phyloP scores from a whole-genome alignment of 2,329 filamentous ascomycete species.

The Capronia coronata region DNA sequence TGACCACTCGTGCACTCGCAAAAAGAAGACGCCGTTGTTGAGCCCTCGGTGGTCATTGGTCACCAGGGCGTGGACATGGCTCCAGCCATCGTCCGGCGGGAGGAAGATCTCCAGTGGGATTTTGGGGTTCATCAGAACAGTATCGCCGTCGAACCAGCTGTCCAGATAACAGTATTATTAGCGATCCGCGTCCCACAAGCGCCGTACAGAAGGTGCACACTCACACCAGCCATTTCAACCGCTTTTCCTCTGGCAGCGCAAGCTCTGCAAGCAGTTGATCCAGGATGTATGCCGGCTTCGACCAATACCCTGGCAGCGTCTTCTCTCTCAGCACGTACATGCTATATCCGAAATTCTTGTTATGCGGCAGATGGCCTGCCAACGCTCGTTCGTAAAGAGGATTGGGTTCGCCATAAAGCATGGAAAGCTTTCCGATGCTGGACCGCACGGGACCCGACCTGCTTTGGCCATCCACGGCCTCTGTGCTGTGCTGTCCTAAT shows the following conservation, averaged over 20 bases:
- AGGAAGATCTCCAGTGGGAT: slow-evolving; percentile 34
- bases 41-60: slow-evolving; percentile 34
- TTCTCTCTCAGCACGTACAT: slow-evolving; percentile 32
- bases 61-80: slow-evolving; percentile 32
- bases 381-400: slow-evolving; percentile 36
- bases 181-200: background rate
- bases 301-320: slow-evolving; percentile 15
- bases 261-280: slow-evolving; percentile 33
- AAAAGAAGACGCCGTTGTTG: slow-evolving; percentile 34
- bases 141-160: slow-evolving; percentile 36
- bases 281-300: slow-evolving; percentile 29
- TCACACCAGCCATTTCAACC: slow-evolving; percentile 35
- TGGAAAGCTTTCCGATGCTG: slow-evolving; percentile 33
- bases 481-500: background rate
- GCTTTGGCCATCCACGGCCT: background rate
- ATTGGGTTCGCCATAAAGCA: slow-evolving; percentile 34
- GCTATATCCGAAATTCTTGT: slow-evolving; percentile 34
- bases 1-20: slow-evolving; percentile 35
- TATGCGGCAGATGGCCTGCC: slow-evolving; percentile 34
- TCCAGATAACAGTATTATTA: slow-evolving; percentile 30
- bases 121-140: slow-evolving; percentile 33
- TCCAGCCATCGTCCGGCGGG: slow-evolving; percentile 30
- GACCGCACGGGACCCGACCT: background rate
- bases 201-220: background rate
- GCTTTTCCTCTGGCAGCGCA: slow-evolving; percentile 30